These are phyloP conservation scores for Aspergillus homomorphus DNA, from an alignment of 495 filamentous ascomycete genomes.

Conservation along the genomic window DNA sequence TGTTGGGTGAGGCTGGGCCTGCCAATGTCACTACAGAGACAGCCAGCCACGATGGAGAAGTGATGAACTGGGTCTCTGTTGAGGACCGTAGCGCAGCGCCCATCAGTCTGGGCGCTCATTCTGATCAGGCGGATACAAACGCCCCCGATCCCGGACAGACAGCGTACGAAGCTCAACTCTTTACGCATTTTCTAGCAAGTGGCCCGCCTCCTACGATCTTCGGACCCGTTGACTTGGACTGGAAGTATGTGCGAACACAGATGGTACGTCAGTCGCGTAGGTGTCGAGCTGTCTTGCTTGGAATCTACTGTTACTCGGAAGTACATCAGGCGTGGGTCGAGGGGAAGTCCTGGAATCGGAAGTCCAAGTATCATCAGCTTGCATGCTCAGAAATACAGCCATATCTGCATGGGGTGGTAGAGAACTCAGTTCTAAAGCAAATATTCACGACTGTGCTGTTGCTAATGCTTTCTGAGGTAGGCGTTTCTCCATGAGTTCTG, in stretches of 20 bases:
- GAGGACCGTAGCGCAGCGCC: not conserved
- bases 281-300: constrained; percentile 29
- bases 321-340: constrained; percentile 29
- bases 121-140: not conserved
- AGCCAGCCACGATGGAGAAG: constrained; percentile 3
- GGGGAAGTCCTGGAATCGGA: constrained; percentile 32
- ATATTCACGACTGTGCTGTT: constrained; percentile 34
- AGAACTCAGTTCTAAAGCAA: constrained; percentile 25
- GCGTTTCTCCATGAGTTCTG: constrained; percentile 3
- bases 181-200: constrained; percentile 32
- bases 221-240: constrained; percentile 34
- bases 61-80: constrained; percentile 7
- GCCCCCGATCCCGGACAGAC: constrained; percentile 4
- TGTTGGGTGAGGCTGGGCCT: not conserved
- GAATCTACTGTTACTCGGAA: constrained; percentile 39
- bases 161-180: constrained; percentile 34
- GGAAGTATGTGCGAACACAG: constrained; percentile 32
- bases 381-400: constrained; percentile 36
- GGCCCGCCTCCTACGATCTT: constrained; percentile 38
- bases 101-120: not conserved
- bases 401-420: constrained; percentile 30
- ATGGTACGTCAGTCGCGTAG: constrained; percentile 27
- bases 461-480: constrained; percentile 41
- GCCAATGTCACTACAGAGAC: not conserved
- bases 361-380: constrained; percentile 32